Evolutionary conservation across 371 early-diverging fungal genomes (phyloP).

Genomic region (Fennellomyces sp.): DNA sequence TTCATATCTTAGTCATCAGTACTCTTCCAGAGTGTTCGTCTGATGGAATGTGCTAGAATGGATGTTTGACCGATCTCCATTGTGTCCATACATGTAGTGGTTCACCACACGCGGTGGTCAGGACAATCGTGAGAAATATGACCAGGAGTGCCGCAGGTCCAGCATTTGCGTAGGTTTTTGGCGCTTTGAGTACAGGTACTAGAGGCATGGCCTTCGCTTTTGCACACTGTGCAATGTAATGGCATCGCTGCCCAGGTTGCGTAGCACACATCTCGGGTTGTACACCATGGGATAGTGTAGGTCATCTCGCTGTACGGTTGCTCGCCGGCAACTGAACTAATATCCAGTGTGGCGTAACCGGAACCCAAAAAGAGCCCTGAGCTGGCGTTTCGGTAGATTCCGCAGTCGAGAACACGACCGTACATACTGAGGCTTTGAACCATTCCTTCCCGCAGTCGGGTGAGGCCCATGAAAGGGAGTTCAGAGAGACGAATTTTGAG

Average conservation of each 20-base stretch:
- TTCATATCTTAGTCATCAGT: no score
- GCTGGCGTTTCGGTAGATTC: background rate
- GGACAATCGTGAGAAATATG: constrained; percentile 2
- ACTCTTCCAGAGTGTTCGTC: no score
- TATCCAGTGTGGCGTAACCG: background rate
- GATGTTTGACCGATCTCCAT: no score
- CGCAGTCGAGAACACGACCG: background rate
- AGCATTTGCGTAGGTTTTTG: background rate
- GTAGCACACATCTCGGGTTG: background rate
- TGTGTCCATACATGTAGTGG: no score
- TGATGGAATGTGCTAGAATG: no score
- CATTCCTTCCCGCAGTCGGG: background rate
- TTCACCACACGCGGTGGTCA: background rate
- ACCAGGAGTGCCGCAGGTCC: background rate
- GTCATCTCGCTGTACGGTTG: background rate
- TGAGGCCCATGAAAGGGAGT: background rate
- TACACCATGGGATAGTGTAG: background rate
- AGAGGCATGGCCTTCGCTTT: background rate
- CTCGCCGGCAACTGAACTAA: background rate
- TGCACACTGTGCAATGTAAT: background rate
- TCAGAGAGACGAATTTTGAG: background rate
- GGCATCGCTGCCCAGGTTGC: constrained; percentile 6
- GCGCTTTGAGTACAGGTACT: constrained; percentile 4
- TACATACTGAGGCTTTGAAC: background rate
- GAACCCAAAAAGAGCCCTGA: background rate